Conservation (phyloP, 768 basidiomycete species). For the Psilocybe cyanescens region DNA sequence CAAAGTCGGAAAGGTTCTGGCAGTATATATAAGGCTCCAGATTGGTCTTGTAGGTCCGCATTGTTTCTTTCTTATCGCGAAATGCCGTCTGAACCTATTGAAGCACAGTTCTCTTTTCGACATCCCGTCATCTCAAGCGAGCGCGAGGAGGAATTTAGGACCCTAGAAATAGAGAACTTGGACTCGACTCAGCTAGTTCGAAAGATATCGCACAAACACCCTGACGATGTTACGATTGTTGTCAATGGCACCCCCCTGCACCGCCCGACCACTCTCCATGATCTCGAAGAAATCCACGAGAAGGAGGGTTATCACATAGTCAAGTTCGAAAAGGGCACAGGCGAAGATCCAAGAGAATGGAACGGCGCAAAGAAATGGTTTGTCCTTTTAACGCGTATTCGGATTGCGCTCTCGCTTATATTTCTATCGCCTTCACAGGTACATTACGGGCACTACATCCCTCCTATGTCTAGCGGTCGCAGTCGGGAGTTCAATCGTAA, state of each 20-base stretch:
- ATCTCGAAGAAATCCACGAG: slow-evolving; percentile 19
- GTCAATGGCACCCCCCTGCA: background rate
- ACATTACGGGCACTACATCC: slow-evolving; percentile 35
- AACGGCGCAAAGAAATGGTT: slow-evolving; percentile 37
- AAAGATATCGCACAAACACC: slow-evolving; percentile 3
- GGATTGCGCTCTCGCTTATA: background rate
- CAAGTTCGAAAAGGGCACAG: slow-evolving; percentile 25
- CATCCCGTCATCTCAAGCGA: slow-evolving; percentile 26
- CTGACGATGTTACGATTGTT: background rate
- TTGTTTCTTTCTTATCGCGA: background rate
- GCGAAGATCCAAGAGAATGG: slow-evolving; percentile 44
- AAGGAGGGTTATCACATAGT: slow-evolving; percentile 29
- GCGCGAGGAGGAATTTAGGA: slow-evolving; percentile 32
- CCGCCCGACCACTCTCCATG: slow-evolving; percentile 13
- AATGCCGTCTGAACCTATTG: slow-evolving; percentile 35
- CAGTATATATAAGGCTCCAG: background rate
- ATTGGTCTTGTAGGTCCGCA: background rate
- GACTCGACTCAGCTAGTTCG: slow-evolving; percentile 14
- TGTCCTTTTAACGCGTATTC: background rate
- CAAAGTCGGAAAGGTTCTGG: background rate
- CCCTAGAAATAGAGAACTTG: slow-evolving; percentile 27
- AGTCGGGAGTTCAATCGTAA: slow-evolving; percentile 42
- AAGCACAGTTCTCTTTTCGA: slow-evolving; percentile 26
- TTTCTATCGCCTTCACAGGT: slow-evolving; percentile 26
- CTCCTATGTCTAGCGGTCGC: slow-evolving; percentile 41